Percentiles rank a stretch among this genome's conserved stretches.
phyloP scores from a whole-genome alignment of 805 yeast species.

The Candida krabiensis region DNA sequence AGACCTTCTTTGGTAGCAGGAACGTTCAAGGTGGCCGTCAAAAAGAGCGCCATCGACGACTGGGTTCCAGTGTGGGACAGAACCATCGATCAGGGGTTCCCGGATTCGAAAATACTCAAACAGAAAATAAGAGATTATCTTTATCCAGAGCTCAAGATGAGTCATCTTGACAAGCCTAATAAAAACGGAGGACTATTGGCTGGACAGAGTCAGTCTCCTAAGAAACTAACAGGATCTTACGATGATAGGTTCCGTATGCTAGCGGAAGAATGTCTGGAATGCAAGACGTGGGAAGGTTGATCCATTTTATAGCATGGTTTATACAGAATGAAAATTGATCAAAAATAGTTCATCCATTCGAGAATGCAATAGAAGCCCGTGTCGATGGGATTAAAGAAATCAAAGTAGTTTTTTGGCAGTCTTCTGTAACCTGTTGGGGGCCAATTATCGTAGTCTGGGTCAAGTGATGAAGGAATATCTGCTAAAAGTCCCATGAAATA shows the following conservation, averaged over 20 bases:
- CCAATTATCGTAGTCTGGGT: slow-evolving; percentile 14
- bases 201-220: slow-evolving; percentile 2
- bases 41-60: slow-evolving; percentile 29
- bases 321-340: background rate
- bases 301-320: too few relatives aligned
- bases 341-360: slow-evolving; percentile 14
- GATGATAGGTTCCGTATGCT: slow-evolving; percentile 6
- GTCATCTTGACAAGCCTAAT: slow-evolving; percentile 57
- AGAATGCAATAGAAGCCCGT: slow-evolving; percentile 9
- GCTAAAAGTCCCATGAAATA: slow-evolving; percentile 17
- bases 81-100: slow-evolving; percentile 69
- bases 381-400: slow-evolving; percentile 16
- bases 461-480: slow-evolving; percentile 12
- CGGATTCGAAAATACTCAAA: slow-evolving; percentile 80
- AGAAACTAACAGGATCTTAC: background rate
- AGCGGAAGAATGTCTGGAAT: slow-evolving; percentile 30
- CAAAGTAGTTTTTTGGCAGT: slow-evolving; percentile 17
- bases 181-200: slow-evolving; percentile 22
- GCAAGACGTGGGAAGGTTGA: slow-evolving; percentile 33
- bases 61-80: slow-evolving; percentile 59
- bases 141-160: slow-evolving; percentile 55
- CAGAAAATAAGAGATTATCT: slow-evolving; percentile 59
- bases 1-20: slow-evolving; percentile 49
- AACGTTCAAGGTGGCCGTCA: slow-evolving; percentile 59
- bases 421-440: slow-evolving; percentile 19